Conservation (phyloP, 306 rosid species). For the Prunus mume region DNA sequence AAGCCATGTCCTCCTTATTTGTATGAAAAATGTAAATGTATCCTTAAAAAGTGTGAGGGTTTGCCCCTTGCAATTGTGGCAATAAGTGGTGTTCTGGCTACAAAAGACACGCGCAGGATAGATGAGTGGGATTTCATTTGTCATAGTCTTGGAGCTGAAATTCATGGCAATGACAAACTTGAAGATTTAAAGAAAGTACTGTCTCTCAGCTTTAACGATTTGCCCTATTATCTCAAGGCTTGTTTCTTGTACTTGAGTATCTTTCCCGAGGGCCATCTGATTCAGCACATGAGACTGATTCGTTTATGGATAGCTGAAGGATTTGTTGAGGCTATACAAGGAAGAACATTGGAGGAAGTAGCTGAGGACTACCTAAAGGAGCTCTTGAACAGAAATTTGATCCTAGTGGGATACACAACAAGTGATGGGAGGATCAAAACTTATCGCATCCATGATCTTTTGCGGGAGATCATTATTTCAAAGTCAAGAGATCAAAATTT, state of each 20-base stretch:
- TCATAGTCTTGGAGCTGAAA: conserved; percentile 46
- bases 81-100: conserved; percentile 55
- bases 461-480: conserved; percentile 51
- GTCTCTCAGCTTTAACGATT: conserved; percentile 52
- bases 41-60: conserved; percentile 62
- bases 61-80: conserved; percentile 78
- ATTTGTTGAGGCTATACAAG: conserved; percentile 48
- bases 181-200: conserved; percentile 50
- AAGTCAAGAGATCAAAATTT: conserved; percentile 60
- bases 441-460: conserved; percentile 44
- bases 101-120: conserved; percentile 46
- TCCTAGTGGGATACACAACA: conserved; percentile 31
- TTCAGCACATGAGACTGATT: conserved; percentile 46
- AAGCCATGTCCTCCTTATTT: conserved; percentile 52
- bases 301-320: conserved; percentile 68
- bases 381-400: conserved; percentile 55
- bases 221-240: conserved; percentile 57
- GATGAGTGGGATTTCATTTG: conserved; percentile 58
- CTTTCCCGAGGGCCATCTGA: conserved; percentile 42
- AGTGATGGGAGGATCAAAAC: conserved; percentile 26
- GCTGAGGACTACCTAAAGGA: conserved; percentile 57
- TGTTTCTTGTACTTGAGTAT: conserved; percentile 49
- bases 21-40: conserved; percentile 28
- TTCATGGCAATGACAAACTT: conserved; percentile 51
- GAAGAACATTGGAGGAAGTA: conserved; percentile 53